Percentiles rank a stretch among this genome's conserved stretches.
These are phyloP conservation scores for Zea luxurians DNA, from an alignment of 176 grass and related monocot species.

Conservation along the genomic window DNA sequence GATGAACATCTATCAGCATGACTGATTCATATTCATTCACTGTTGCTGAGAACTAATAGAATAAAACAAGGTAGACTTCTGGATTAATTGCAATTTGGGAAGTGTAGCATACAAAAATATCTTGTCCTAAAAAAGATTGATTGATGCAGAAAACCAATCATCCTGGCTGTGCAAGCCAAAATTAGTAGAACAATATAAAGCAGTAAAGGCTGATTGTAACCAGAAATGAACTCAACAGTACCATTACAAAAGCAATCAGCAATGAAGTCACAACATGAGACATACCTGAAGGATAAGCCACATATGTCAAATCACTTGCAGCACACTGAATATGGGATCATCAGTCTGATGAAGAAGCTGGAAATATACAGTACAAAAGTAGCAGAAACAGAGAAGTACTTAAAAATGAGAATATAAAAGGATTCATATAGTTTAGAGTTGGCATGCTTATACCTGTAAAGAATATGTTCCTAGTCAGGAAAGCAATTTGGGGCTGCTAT, in stretches of 20 bases:
- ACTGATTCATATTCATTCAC: constrained; percentile 13
- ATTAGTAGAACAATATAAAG: background rate
- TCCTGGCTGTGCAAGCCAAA: background rate
- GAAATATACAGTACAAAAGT: background rate
- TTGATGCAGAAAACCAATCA: background rate
- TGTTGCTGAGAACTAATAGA: constrained; percentile 17
- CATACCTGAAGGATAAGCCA: background rate
- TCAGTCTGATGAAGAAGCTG: background rate
- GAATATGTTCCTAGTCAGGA: constrained; percentile 6
- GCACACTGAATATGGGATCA: background rate
- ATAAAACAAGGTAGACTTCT: constrained; percentile 8
- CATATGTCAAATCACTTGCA: background rate
- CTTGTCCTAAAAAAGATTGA: background rate
- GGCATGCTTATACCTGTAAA: background rate
- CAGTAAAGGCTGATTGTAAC: background rate
- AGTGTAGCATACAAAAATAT: constrained; percentile 9
- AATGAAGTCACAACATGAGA: background rate
- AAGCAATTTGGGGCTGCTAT: background rate
- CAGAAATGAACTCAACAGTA: background rate
- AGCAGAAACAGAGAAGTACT: constrained; percentile 13
- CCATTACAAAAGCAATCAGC: background rate
- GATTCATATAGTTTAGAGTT: background rate
- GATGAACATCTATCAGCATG: background rate
- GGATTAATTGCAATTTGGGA: background rate
- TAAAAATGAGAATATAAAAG: background rate